Evolutionary conservation across 2,329 filamentous ascomycete species (phyloP).

Genomic region (Fusarium globosum): DNA sequence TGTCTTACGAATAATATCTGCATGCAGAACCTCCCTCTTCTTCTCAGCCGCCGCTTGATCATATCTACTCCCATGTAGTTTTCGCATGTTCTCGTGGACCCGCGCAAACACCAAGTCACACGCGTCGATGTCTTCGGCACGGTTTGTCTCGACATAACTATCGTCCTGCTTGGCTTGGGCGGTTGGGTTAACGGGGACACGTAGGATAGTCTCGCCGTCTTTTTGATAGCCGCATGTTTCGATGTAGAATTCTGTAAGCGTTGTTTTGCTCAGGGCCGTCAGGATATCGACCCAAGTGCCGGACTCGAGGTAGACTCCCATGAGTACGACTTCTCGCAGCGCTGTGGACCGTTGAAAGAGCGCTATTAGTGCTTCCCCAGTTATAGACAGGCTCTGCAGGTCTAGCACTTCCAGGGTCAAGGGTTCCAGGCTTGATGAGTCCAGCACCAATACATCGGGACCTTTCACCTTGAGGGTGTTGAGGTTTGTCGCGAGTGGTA

Average conservation of each 20-base stretch:
- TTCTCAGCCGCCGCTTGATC: neutral
- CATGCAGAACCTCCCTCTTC: neutral
- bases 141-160: neutral
- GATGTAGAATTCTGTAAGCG: neutral
- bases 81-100: neutral
- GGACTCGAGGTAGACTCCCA: neutral
- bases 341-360: neutral
- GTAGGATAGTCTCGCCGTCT: neutral
- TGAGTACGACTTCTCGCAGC: neutral
- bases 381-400: neutral
- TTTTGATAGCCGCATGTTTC: neutral
- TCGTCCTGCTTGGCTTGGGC: neutral
- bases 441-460: neutral
- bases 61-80: neutral
- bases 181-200: accelerated
- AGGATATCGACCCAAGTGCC: neutral
- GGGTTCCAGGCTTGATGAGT: neutral
- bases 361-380: neutral
- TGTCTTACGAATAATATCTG: neutral
- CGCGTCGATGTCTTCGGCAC: neutral
- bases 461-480: neutral
- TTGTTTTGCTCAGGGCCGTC: neutral
- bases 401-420: neutral
- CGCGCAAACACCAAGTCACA: neutral
- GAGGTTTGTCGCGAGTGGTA: neutral